phyloP scores from a whole-genome alignment of 495 filamentous ascomycete species.

The Penicillium robsamsonii region DNA sequence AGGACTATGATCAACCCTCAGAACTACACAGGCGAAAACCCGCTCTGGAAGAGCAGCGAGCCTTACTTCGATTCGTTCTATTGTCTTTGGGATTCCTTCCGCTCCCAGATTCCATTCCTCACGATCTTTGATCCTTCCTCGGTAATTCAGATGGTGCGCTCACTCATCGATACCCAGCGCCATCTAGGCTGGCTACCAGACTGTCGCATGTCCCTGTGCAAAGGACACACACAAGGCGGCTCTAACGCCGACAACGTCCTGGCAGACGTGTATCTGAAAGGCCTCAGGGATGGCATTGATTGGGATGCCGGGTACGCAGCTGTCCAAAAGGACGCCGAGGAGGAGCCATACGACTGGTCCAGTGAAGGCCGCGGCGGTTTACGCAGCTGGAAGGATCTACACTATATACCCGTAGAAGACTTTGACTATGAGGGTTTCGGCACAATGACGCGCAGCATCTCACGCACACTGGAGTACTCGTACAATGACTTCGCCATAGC shows the following conservation, averaged over 20 bases:
- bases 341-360: conserved; percentile 63
- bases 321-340: conserved; percentile 67
- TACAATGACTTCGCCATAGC: conserved; percentile 68
- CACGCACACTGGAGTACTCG: conserved; percentile 68
- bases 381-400: conserved; percentile 62
- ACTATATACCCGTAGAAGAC: conserved; percentile 68
- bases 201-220: conserved; percentile 66
- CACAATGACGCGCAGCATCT: conserved; percentile 67
- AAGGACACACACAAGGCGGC: conserved; percentile 68
- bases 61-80: conserved; percentile 59
- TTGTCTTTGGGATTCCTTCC: conserved; percentile 62
- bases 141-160: conserved; percentile 63
- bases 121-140: conserved; percentile 63
- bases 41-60: conserved; percentile 63
- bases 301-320: conserved; percentile 68
- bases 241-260: conserved; percentile 75
- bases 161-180: conserved; percentile 69
- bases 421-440: conserved; percentile 72
- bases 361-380: conserved; percentile 75
- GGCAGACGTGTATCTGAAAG: conserved; percentile 74
- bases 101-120: conserved; percentile 62
- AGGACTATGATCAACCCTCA: conserved; percentile 67
- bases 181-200: conserved; percentile 68
- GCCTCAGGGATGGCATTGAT: conserved; percentile 57
- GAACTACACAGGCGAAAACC: conserved; percentile 74